Evolutionary conservation across 129 eudicot species (phyloP), one percentile per base, ranked within the genome.

Genomic region (Arctium minus): DNA sequence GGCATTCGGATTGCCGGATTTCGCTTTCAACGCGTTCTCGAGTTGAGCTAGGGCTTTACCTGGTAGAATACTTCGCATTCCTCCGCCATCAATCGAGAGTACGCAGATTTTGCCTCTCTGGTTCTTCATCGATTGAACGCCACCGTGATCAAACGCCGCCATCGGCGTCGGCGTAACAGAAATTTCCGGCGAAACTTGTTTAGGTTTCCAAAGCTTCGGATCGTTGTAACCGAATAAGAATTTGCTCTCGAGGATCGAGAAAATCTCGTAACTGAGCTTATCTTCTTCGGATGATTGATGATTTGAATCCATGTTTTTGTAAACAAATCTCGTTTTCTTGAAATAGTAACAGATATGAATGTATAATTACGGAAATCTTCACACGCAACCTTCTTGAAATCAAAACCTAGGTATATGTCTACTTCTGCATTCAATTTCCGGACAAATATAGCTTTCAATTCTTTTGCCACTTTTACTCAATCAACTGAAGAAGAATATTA

Each of bases 201-300:
- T 89, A 3, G 95, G 90, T 18, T 90, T 82, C 93, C 94, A 91
- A 13, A 90, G 67, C 88, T 86, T 88, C 32, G 73, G 80, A 68
- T 94, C 97, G 37, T 90, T 89, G 88, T 90, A 90, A 8, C 97
- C 97, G 72, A 92, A 94, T 4, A 94, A 65, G n/a, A 92, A 94
- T 56, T 94, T 94, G 78, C 84, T 88, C 50, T 94, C 98, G 2
- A 94, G 86, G 42, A 92, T 92, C 0, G 98, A 94, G 80, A 94
- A 94, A 11, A 94, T 94, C 73, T 92, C 98, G 87, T 92, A 90
- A 80, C 96, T 92, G 30, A 94, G 86, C 86, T 92, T 94, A 70
- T 92, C 89, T 0, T 92, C 95, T 8, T 85, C 82, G 31, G 38
- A 35, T 2, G 81, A 50, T 79, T 79, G 38, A 18, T 27, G 70